Evolutionary conservation across 768 basidiomycete genomes (phyloP).

Genomic region (Neoboletus brunneissimus): DNA sequence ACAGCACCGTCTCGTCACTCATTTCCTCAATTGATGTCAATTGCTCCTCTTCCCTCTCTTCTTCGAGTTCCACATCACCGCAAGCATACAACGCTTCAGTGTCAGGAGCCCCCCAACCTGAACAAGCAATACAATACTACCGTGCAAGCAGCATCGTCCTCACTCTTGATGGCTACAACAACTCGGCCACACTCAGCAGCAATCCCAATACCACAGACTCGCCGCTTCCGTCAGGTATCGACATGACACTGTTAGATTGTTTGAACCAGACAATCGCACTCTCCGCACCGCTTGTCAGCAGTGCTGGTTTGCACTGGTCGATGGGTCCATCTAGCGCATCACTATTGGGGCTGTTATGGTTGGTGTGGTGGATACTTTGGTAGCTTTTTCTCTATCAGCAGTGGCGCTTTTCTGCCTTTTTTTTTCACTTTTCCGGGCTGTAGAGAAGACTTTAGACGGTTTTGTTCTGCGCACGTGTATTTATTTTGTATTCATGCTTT

Average conservation of each 20-base stretch:
- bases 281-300: constrained; percentile 54
- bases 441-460: not conserved
- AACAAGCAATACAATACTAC: constrained; percentile 66
- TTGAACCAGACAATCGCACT: constrained; percentile 61
- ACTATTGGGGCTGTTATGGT: constrained; percentile 16
- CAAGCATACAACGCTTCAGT: constrained; percentile 31
- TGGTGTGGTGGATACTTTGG: constrained; percentile 19
- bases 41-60: constrained; percentile 41
- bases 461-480: not conserved
- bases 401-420: not conserved
- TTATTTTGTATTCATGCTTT: not conserved
- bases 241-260: constrained; percentile 49
- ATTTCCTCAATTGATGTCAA: constrained; percentile 41
- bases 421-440: no score
- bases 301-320: constrained; percentile 20
- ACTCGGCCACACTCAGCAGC: constrained; percentile 46
- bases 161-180: constrained; percentile 65
- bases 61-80: constrained; percentile 33
- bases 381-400: not conserved
- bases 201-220: constrained; percentile 43
- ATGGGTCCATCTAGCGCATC: not conserved
- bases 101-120: constrained; percentile 37
- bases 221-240: constrained; percentile 52
- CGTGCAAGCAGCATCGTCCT: constrained; percentile 62
- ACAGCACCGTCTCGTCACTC: constrained; percentile 44